A percentile compares a stretch with the other conserved stretches of the same genome.
Evolutionary conservation across 176 grass and related monocot species (phyloP).

Genomic region (Tuctoria greenei): DNA sequence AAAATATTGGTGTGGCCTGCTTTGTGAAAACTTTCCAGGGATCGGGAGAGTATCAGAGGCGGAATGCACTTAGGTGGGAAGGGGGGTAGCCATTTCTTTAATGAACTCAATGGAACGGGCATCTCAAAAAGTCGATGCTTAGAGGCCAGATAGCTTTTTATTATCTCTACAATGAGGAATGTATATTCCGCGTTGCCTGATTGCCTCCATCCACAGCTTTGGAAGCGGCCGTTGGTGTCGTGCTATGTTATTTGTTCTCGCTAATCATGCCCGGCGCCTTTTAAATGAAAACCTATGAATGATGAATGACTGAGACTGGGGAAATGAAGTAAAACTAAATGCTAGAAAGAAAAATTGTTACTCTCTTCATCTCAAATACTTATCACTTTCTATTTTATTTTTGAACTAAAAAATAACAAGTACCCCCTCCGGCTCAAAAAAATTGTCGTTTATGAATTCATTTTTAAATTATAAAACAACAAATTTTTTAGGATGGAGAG

Average conservation of each 20-base stretch:
- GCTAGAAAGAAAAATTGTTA: not conserved
- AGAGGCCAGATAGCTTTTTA: conserved; percentile 7
- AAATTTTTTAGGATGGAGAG: no score
- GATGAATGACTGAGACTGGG: not conserved
- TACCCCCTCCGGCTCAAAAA: no score
- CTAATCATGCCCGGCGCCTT: not conserved
- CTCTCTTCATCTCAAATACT: no score
- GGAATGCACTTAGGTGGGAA: conserved; percentile 56
- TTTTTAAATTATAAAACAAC: no score
- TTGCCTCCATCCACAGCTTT: not conserved
- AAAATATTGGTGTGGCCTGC: conserved; percentile 6
- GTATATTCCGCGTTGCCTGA: not conserved
- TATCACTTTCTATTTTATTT: no score
- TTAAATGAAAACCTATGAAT: not conserved
- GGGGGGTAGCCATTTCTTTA: no score
- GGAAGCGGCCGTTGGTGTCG: not conserved
- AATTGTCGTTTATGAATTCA: no score
- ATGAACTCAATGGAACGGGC: no score
- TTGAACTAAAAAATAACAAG: no score
- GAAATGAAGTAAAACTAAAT: not conserved
- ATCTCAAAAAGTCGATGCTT: not conserved
- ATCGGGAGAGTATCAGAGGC: conserved; percentile 46
- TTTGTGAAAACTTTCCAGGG: conserved; percentile 35
- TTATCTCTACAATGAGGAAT: not conserved
- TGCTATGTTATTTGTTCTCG: not conserved